These are phyloP conservation scores for Erythrobasidium yunnanense DNA, from an alignment of 768 basidiomycete genomes.

Conservation along the genomic window DNA sequence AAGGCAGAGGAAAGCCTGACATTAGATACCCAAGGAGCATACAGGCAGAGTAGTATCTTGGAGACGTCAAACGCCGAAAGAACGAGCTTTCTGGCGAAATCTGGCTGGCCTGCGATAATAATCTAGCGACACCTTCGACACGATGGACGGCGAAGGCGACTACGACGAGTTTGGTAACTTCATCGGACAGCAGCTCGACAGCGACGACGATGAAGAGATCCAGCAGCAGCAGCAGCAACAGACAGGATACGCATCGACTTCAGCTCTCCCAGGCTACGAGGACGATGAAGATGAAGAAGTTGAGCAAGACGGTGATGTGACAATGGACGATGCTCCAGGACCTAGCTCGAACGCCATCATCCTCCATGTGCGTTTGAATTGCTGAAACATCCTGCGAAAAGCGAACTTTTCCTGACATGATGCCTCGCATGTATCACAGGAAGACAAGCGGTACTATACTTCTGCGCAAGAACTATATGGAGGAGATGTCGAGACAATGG, in stretches of 20 bases:
- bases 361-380: background rate
- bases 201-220: constrained; percentile 15
- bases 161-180: constrained; percentile 29
- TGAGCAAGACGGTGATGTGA: constrained; percentile 14
- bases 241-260: constrained; percentile 13
- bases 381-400: constrained; percentile 11
- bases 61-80: too few species aligned
- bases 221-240: constrained; percentile 24
- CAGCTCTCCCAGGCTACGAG: constrained; percentile 22
- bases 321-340: constrained; percentile 36
- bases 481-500: constrained; percentile 82
- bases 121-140: background rate
- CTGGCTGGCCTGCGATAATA: too few species aligned
- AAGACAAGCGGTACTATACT: constrained; percentile 97
- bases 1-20: too few species aligned
- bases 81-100: too few species aligned
- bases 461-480: constrained; percentile 87
- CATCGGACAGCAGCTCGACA: constrained; percentile 18
- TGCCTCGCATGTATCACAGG: constrained; percentile 56
- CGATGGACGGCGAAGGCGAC: constrained; percentile 13
- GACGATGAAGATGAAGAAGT: constrained; percentile 19
- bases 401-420: constrained; percentile 48
- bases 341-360: background rate
- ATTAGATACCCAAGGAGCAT: too few species aligned
- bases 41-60: too few species aligned